Evolutionary conservation across 371 early-diverging fungal genomes (phyloP).

Genomic region (Apophysomyces elegans): DNA sequence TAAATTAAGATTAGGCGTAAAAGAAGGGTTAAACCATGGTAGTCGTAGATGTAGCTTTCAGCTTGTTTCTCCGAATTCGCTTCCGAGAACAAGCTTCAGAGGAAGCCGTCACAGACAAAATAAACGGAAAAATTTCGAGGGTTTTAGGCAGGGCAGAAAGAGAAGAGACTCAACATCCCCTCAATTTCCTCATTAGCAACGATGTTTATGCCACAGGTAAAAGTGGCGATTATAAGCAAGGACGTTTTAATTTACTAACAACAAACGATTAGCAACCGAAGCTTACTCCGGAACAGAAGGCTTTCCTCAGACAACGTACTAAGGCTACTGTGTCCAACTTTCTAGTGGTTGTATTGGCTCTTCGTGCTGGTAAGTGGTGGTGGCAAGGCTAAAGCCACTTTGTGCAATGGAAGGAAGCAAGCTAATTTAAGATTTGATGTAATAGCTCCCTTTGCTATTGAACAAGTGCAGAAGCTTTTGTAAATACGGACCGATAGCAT

Average conservation of each 20-base stretch:
- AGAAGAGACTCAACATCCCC: not conserved
- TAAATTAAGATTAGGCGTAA: not conserved
- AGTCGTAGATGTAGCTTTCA: not conserved
- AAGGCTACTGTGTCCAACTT: slow-evolving; percentile 50
- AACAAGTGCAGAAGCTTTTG: slow-evolving; percentile 49
- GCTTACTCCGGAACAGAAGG: slow-evolving; percentile 56
- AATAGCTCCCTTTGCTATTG: slow-evolving; percentile 53
- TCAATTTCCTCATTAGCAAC: slow-evolving; percentile 9
- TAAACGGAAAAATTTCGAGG: slow-evolving; percentile 8
- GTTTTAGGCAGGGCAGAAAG: not conserved
- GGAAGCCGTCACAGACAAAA: slow-evolving; percentile 3
- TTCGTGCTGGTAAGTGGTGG: slow-evolving; percentile 53
- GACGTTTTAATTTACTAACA: slow-evolving; percentile 14
- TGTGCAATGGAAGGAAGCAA: no score
- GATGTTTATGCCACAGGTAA: slow-evolving; percentile 39
- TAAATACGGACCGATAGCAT: slow-evolving; percentile 22
- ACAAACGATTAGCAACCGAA: slow-evolving; percentile 44
- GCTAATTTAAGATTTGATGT: not conserved
- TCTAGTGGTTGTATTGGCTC: slow-evolving; percentile 40
- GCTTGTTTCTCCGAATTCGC: not conserved
- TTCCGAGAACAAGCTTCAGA: not conserved
- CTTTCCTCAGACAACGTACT: slow-evolving; percentile 48
- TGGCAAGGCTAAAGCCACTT: not conserved
- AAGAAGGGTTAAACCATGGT: no score
- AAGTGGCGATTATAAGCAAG: not conserved